Evolutionary conservation across 1,139 yeast genomes (phyloP).

Genomic region (Candida tunisiensis): DNA sequence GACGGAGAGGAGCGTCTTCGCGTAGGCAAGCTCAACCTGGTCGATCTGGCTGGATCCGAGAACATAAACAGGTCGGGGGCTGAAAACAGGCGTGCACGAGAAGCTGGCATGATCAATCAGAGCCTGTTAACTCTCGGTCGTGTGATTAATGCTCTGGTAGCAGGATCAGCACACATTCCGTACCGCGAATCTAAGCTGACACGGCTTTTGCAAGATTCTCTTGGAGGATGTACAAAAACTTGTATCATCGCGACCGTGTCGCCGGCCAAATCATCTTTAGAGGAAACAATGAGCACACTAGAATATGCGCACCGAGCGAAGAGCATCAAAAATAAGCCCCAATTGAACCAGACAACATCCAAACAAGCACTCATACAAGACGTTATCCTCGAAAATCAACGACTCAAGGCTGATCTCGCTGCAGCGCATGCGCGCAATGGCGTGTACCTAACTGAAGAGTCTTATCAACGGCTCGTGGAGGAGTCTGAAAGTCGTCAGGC

Average conservation of each 20-base stretch:
- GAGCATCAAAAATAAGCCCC: conserved; percentile 40
- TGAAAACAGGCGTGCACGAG: conserved; percentile 59
- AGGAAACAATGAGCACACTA: conserved; percentile 68
- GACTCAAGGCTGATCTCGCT: conserved; percentile 37
- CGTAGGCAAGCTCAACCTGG: conserved; percentile 54
- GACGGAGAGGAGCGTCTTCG: conserved; percentile 17
- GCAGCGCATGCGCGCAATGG: conserved; percentile 43
- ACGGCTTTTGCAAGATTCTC: conserved; percentile 59
- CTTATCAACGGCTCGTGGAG: conserved; percentile 25
- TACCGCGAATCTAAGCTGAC: conserved; percentile 78
- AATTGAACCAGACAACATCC: conserved; percentile 29
- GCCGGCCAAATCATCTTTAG: conserved; percentile 56
- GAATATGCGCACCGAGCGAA: conserved; percentile 66
- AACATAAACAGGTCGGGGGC: conserved; percentile 73
- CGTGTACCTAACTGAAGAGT: conserved; percentile 31
- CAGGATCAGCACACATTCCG: conserved; percentile 46
- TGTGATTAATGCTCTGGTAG: conserved; percentile 61
- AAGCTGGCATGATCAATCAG: conserved; percentile 67
- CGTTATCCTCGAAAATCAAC: conserved; percentile 29
- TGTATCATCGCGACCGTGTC: conserved; percentile 69
- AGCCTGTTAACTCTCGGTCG: conserved; percentile 69
- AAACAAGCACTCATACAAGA: conserved; percentile 28
- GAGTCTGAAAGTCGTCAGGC: conserved; percentile 25
- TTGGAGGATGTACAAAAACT: conserved; percentile 73
- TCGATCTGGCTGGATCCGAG: conserved; percentile 84